These are phyloP conservation scores for Leucaena leucocephala DNA, from an alignment of 306 rosid genomes.

Conservation along the genomic window DNA sequence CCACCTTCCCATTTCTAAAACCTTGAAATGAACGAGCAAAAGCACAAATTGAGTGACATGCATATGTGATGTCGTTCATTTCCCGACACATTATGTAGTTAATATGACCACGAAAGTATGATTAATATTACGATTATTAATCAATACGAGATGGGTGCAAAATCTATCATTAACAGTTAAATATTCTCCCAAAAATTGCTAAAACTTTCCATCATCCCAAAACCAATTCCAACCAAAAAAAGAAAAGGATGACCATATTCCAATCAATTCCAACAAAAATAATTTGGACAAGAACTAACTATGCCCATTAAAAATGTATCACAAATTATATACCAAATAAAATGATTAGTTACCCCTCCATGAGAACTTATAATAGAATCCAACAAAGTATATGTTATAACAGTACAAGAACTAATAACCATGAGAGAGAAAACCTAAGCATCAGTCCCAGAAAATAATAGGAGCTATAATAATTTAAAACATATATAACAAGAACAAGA, in stretches of 20 bases:
- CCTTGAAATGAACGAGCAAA: not conserved
- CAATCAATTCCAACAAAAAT: not conserved
- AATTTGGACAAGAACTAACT: not conserved
- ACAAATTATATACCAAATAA: not conserved
- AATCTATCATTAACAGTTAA: not conserved
- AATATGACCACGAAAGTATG: not conserved
- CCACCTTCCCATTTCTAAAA: constrained; percentile 30
- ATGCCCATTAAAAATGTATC: not conserved
- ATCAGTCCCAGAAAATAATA: not conserved
- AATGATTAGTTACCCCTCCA: not conserved
- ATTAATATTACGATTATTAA: constrained; percentile 4
- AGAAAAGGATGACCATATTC: not conserved
- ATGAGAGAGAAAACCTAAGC: not conserved
- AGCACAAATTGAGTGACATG: not conserved
- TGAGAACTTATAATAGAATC: too few species aligned
- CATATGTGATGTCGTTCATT: not conserved
- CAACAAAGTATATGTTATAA: not conserved
- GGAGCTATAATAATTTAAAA: constrained; percentile 5
- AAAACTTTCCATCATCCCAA: not conserved
- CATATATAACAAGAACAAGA: not conserved
- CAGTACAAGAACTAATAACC: constrained; percentile 12
- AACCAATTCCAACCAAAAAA: not conserved
- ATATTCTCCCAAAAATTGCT: not conserved
- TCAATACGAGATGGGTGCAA: not conserved
- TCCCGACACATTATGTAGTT: not conserved